Evolutionary conservation across 768 basidiomycete species (phyloP).

Genomic region (Boletus fagicola): DNA sequence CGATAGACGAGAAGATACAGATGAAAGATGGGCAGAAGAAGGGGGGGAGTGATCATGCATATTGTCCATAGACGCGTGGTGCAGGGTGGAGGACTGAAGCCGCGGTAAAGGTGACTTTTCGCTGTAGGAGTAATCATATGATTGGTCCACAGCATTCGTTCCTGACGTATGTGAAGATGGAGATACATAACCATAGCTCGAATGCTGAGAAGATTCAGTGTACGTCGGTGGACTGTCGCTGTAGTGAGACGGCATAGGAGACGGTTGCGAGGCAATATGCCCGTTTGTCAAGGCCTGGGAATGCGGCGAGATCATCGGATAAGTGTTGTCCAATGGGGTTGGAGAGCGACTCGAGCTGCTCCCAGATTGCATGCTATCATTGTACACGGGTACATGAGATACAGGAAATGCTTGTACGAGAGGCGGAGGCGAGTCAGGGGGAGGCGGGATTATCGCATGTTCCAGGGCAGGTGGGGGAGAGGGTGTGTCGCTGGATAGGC

Average conservation of each 20-base stretch:
- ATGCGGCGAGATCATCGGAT: slow-evolving; percentile 37
- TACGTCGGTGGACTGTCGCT: slow-evolving; percentile 32
- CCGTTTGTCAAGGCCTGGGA: slow-evolving; percentile 39
- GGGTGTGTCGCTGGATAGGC: slow-evolving; percentile 24
- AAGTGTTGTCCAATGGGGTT: slow-evolving; percentile 44
- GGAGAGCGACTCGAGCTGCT: slow-evolving; percentile 43
- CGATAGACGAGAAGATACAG: slow-evolving; percentile 53
- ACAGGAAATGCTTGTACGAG: slow-evolving; percentile 44
- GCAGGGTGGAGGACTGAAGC: slow-evolving; percentile 30
- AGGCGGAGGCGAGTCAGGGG: slow-evolving; percentile 56
- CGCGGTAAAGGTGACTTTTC: slow-evolving; percentile 33
- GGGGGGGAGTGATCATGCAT: slow-evolving; percentile 33
- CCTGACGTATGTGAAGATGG: slow-evolving; percentile 25
- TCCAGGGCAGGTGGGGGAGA: slow-evolving; percentile 46
- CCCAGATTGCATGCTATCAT: slow-evolving; percentile 31
- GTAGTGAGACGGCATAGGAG: slow-evolving; percentile 31
- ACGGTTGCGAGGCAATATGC: slow-evolving; percentile 30
- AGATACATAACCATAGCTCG: slow-evolving; percentile 30
- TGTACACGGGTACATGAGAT: slow-evolving; percentile 23
- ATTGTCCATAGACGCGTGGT: slow-evolving; percentile 28
- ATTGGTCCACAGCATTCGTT: slow-evolving; percentile 25
- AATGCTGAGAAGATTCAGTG: slow-evolving; percentile 32
- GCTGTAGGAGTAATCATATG: slow-evolving; percentile 31
- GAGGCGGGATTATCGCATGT: slow-evolving; percentile 39
- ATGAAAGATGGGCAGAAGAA: slow-evolving; percentile 29